Conservation (phyloP, 1,284 basidiomycete species). For the Anthracocystis setariae region DNA sequence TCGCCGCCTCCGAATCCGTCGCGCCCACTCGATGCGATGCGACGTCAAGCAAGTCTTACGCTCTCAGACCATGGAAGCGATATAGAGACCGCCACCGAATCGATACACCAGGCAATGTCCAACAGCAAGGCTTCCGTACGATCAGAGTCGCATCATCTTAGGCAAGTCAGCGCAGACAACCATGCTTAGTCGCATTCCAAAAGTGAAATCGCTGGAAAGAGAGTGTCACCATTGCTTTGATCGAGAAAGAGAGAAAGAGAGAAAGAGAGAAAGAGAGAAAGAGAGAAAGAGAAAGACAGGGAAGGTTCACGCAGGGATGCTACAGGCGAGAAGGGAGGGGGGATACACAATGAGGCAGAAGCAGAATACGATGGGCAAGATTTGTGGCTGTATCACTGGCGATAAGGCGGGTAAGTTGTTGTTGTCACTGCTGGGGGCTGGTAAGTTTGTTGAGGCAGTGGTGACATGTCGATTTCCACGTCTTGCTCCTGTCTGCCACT, state of each 20-base stretch:
- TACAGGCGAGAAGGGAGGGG: not conserved
- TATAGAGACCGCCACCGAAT: conserved; percentile 4
- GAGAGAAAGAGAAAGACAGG: not conserved
- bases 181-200: no score
- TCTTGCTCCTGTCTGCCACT: conserved; percentile 13
- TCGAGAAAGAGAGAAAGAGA: not conserved
- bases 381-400: not conserved
- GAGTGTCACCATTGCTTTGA: conserved; percentile 15
- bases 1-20: conserved; percentile 18
- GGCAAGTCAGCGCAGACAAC: conserved; percentile 21
- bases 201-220: no score
- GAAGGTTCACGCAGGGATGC: not conserved
- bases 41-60: conserved; percentile 29
- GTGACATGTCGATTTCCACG: conserved; percentile 28
- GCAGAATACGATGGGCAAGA: not conserved
- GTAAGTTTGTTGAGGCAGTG: not conserved
- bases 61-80: conserved; percentile 36
- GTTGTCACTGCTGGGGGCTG: not conserved
- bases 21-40: conserved; percentile 29
- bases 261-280: not conserved
- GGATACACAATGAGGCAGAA: not conserved
- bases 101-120: conserved; percentile 12
- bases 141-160: conserved; percentile 29
- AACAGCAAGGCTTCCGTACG: conserved; percentile 20
- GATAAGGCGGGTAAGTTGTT: conserved; percentile 2